phyloP scores from a whole-genome alignment of 2,329 filamentous ascomycete genomes.

The Penicillium thymicola region DNA sequence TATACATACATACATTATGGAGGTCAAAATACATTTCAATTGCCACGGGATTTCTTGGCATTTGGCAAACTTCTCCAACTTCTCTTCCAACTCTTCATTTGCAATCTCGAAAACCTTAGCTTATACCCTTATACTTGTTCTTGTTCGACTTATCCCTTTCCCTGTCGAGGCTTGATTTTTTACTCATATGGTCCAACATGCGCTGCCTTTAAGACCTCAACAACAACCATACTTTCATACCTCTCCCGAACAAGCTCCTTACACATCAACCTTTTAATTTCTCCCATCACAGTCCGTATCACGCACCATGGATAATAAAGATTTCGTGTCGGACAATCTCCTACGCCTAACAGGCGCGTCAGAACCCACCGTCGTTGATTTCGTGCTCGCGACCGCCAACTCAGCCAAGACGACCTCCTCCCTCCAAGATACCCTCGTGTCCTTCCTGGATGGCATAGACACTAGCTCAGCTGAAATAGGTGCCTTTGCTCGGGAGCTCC shows the following conservation, averaged over 20 bases:
- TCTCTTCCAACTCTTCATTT: background rate
- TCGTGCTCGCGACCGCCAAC: conserved; percentile 53
- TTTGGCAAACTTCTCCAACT: conserved; percentile 8
- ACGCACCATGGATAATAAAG: conserved; percentile 38
- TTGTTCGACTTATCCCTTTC: background rate
- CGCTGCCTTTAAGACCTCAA: background rate
- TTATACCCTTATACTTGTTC: no score
- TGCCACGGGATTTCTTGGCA: conserved; percentile 18
- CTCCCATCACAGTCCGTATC: background rate
- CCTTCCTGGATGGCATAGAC: conserved; percentile 49
- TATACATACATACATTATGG: no score
- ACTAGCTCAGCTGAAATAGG: conserved; percentile 42
- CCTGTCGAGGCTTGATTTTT: background rate
- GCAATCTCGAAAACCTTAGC: background rate
- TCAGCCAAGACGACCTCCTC: conserved; percentile 48
- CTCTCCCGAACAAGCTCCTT: background rate
- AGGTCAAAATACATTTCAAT: conserved; percentile 3
- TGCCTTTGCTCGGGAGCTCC: conserved; percentile 49
- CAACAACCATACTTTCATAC: background rate
- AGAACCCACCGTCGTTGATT: conserved; percentile 56
- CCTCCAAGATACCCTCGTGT: conserved; percentile 51
- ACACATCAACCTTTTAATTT: background rate
- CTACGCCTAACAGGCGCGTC: conserved; percentile 54
- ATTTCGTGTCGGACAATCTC: conserved; percentile 50
- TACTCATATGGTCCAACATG: background rate